Conservation (phyloP, 2,329 filamentous ascomycete species). For the Penicillium sp. region DNA sequence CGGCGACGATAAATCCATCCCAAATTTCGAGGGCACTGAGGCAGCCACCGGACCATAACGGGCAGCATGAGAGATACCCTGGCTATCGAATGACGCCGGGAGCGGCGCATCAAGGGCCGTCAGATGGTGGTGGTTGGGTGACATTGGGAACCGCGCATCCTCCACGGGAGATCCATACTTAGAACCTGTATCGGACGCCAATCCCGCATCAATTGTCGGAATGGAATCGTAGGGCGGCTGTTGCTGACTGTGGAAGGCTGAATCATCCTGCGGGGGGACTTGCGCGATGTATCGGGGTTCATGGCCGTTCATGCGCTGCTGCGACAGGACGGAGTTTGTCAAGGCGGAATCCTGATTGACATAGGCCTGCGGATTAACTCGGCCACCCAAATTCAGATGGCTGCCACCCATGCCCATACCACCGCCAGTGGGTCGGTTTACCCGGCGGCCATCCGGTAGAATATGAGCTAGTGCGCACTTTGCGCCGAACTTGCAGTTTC, state of each 20-base stretch:
- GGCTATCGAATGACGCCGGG: slow-evolving; percentile 92
- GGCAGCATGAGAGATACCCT: slow-evolving; percentile 87
- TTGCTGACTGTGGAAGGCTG: slow-evolving; percentile 41
- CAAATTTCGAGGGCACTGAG: slow-evolving; percentile 87
- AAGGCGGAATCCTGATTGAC: slow-evolving; percentile 64
- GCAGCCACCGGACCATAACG: slow-evolving; percentile 85
- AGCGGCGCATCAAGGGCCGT: slow-evolving; percentile 90
- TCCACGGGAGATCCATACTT: slow-evolving; percentile 81
- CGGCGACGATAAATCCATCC: slow-evolving; percentile 72
- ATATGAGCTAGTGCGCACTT: slow-evolving; percentile 97
- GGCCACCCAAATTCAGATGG: slow-evolving; percentile 60
- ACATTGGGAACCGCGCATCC: slow-evolving; percentile 70
- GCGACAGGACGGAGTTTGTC: slow-evolving; percentile 65
- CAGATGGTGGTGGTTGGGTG: slow-evolving; percentile 66
- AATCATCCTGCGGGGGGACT: slow-evolving; percentile 42
- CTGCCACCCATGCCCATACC: slow-evolving; percentile 49
- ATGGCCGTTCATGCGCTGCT: slow-evolving; percentile 53
- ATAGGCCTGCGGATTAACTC: slow-evolving; percentile 61
- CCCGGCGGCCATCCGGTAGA: slow-evolving; percentile 83
- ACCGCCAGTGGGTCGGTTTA: slow-evolving; percentile 63
- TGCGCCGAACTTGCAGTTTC: slow-evolving; percentile 97
- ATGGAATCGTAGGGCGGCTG: slow-evolving; percentile 46
- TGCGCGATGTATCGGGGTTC: slow-evolving; percentile 43
- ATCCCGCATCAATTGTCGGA: slow-evolving; percentile 54
- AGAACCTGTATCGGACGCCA: slow-evolving; percentile 55